Percentiles rank a stretch among this genome's conserved stretches.
Conservation (phyloP, 805 yeast genomes). For the Candida pseudofarinosa region DNA sequence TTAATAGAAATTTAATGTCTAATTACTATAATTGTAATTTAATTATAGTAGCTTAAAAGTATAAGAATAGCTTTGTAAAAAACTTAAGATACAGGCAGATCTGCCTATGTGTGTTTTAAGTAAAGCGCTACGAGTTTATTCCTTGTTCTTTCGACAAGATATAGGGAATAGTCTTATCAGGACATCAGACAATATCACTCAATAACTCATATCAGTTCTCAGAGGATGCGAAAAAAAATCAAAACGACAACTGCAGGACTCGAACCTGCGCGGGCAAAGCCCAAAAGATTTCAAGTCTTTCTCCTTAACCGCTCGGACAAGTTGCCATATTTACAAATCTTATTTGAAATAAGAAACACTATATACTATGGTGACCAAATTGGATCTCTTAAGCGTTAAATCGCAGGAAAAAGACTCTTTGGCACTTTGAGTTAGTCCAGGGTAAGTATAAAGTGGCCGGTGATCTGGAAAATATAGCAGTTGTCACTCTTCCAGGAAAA, state of each 20-base stretch:
- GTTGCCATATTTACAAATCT: slow-evolving; percentile 24
- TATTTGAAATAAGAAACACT: neutral
- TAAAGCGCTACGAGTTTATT: neutral
- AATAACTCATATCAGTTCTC: too few species aligned
- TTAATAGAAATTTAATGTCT: neutral
- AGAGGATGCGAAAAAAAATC: slow-evolving; percentile 16
- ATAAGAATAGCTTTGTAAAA: neutral
- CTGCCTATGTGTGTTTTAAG: neutral
- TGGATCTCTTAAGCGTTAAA: too few species aligned
- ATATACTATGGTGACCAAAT: neutral
- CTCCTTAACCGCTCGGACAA: slow-evolving; percentile 48
- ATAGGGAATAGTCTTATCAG: too few species aligned
- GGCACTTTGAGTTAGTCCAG: too few species aligned
- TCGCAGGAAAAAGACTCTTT: too few species aligned
- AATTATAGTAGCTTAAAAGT: too few species aligned
- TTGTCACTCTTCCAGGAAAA: too few species aligned
- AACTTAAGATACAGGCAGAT: neutral
- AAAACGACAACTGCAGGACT: slow-evolving; percentile 45
- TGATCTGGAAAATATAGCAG: too few species aligned
- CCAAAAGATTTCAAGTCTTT: slow-evolving; percentile 47
- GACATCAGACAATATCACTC: too few species aligned
- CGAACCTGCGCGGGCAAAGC: slow-evolving; percentile 50
- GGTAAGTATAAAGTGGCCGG: too few species aligned
- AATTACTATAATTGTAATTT: too few species aligned
- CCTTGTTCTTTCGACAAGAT: too few species aligned